Conservation (phyloP, 2,329 filamentous ascomycete species). For the Penicillium fuscoglaucum region DNA sequence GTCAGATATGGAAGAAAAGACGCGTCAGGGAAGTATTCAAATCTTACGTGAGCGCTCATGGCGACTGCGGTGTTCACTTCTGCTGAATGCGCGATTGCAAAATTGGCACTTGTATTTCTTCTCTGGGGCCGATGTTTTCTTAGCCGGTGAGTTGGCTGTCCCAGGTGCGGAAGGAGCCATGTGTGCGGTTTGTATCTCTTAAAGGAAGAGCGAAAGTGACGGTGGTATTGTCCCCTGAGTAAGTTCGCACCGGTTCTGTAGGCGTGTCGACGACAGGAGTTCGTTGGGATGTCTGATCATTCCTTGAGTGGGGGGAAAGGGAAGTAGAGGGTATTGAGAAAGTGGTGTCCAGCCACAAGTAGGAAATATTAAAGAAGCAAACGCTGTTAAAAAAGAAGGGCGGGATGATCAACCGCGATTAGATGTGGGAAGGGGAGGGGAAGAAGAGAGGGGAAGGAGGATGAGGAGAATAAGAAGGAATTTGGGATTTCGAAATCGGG, state of each 20-base stretch:
- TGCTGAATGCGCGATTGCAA: slow-evolving; percentile 94
- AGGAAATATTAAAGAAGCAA: slow-evolving; percentile 17
- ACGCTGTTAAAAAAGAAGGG: slow-evolving; percentile 24
- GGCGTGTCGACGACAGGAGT: slow-evolving; percentile 42
- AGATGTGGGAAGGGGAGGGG: slow-evolving; percentile 19
- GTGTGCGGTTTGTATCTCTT: slow-evolving; percentile 28
- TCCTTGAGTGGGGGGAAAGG: slow-evolving; percentile 39
- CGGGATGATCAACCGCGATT: slow-evolving; percentile 25
- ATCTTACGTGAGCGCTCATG: slow-evolving; percentile 97
- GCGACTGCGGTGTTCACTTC: slow-evolving; percentile 93
- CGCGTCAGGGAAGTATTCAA: not conserved
- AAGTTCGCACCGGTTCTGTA: slow-evolving; percentile 46
- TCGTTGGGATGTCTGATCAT: slow-evolving; percentile 46
- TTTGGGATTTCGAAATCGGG: slow-evolving; percentile 18
- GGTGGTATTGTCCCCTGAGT: slow-evolving; percentile 43
- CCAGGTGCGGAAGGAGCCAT: slow-evolving; percentile 55
- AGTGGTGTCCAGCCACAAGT: slow-evolving; percentile 42
- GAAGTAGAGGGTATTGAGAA: slow-evolving; percentile 23
- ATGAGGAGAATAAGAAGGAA: slow-evolving; percentile 28
- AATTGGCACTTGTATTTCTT: slow-evolving; percentile 99
- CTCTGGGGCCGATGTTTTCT: slow-evolving; percentile 82
- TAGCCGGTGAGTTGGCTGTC: slow-evolving; percentile 71
- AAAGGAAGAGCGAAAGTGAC: slow-evolving; percentile 26
- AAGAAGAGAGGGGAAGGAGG: slow-evolving; percentile 19
- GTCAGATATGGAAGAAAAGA: slow-evolving; percentile 1